Conservation (phyloP, 2,329 filamentous ascomycete species). For the Sclerotinia subarctica region DNA sequence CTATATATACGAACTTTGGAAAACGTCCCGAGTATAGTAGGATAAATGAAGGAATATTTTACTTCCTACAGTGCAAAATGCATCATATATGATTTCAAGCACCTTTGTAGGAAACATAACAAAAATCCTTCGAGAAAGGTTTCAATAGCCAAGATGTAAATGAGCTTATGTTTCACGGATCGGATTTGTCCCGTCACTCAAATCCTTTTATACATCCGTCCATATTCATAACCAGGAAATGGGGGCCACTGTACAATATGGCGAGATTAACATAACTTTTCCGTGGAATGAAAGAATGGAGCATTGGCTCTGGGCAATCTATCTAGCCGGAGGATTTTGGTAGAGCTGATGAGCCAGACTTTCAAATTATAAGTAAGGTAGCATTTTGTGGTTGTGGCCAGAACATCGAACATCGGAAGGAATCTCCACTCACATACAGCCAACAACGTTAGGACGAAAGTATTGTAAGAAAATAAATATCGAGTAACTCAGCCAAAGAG, state of each 20-base stretch:
- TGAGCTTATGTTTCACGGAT: neutral
- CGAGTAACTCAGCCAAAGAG: neutral
- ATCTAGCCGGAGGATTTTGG: neutral
- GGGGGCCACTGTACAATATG: neutral
- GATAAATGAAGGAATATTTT: neutral
- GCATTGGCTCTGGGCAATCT: neutral
- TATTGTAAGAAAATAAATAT: slow-evolving; percentile 1
- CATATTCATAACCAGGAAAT: neutral
- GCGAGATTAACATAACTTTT: neutral
- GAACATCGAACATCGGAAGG: slow-evolving; percentile 16
- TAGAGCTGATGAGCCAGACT: neutral
- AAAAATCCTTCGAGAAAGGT: neutral
- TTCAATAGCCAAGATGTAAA: neutral
- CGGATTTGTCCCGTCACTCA: neutral
- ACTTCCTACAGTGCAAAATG: neutral
- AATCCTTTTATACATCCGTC: neutral
- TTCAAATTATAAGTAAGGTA: neutral
- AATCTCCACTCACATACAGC: neutral
- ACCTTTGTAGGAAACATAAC: neutral
- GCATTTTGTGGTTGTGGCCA: slow-evolving; percentile 13
- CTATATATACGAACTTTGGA: neutral
- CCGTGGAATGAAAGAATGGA: neutral
- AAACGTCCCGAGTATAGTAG: neutral
- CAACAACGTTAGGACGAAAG: neutral
- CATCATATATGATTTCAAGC: neutral